Evolutionary conservation across 2,329 filamentous ascomycete genomes (phyloP), one percentile per base, ranked within the genome.

Genomic region (Fusarium succisae): DNA sequence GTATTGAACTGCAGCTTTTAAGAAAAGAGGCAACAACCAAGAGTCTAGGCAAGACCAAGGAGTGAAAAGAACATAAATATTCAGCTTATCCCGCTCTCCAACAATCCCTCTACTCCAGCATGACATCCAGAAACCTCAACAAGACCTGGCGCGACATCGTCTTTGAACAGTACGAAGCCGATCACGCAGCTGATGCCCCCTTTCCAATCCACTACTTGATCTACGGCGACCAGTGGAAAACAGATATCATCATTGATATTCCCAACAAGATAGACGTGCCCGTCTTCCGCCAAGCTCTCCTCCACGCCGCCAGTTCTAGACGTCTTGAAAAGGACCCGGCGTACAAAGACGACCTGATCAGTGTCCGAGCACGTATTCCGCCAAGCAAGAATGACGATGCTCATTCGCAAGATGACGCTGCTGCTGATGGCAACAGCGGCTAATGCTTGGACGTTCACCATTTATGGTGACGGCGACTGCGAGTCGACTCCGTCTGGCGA

Each of bases 191-290:
- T 78, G 79, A n/a, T 77, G 82, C 45, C 15, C 50, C 59, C 1
- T 73, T 74, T 5, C 66, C 66, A 5, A 32, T 65, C 50, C 79
- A 78, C 28, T 84, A 78, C 51, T 54, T 71, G 0, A 70, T 70
- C n/a, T 28, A 14, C 7, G 48, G 30, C 20, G 3, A 17, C 0
- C n/a, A 66, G 48, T 70, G 66, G 68, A 61, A 70, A 20, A 55
- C 5, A 20, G 61, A 66, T 5, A 60, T 66, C 9, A 3, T 70
- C 6, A 59, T 70, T 12, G 32, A 66, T 3, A 43, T 65, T 11
- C 62, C 50, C 5, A 20, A 26, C 2, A 37, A 70, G 50, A 41
- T 66, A 4, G 47, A 47, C 22, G 24, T 26, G 2, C 6, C 10
- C 3, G 37, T 38, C 30, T 64, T 62, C 7, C 62, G 62, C 15